Evolutionary conservation across 305 asterid species (phyloP).

Genomic region (Fraxinus latifolia): DNA sequence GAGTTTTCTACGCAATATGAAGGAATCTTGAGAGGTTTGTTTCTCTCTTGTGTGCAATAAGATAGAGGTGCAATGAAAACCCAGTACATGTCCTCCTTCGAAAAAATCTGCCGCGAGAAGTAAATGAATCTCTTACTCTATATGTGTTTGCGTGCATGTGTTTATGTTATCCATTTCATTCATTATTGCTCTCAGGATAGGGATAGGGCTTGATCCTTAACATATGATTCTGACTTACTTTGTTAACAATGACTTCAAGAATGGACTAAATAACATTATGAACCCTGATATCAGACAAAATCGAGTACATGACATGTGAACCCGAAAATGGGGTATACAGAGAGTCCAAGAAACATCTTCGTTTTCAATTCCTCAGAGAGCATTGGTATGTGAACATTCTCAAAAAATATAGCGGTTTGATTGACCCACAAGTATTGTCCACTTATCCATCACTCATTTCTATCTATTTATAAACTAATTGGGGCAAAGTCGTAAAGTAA

Average conservation of each 20-base stretch:
- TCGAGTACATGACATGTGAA: background rate
- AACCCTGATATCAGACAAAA: background rate
- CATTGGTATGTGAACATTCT: background rate
- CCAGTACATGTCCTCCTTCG: background rate
- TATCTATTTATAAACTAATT: background rate
- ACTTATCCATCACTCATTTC: background rate
- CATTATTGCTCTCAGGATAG: background rate
- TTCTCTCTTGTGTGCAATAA: background rate
- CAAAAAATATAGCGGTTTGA: background rate
- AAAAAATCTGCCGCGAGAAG: background rate
- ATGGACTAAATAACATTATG: background rate
- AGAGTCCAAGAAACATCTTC: background rate
- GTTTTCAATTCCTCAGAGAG: background rate
- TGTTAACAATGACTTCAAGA: background rate
- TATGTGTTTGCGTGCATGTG: background rate
- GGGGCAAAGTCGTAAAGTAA: background rate
- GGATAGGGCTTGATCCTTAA: background rate
- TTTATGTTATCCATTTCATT: background rate
- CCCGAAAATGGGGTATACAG: background rate
- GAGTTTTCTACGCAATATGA: background rate
- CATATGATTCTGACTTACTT: background rate
- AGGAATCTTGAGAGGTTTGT: background rate
- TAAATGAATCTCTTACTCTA: background rate
- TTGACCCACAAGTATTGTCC: background rate
- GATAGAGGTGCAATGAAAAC: background rate